Percentiles rank a stretch among this genome's conserved stretches.
These are phyloP conservation scores for Colletotrichum musae DNA, from an alignment of 2,329 filamentous ascomycete genomes.

Conservation along the genomic window DNA sequence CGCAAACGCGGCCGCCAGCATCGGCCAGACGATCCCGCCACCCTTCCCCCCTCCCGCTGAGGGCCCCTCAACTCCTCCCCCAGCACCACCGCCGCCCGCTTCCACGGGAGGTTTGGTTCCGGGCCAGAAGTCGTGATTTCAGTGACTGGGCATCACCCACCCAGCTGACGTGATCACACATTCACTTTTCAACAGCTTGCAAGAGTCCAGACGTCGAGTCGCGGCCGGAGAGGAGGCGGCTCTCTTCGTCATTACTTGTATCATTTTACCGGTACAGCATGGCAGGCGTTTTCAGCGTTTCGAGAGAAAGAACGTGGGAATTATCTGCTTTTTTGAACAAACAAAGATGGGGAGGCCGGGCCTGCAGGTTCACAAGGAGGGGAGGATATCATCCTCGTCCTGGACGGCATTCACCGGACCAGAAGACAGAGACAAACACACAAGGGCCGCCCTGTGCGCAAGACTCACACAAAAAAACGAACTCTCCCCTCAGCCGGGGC, in stretches of 20 bases:
- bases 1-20: conserved; percentile 17
- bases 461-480: conserved; percentile 4
- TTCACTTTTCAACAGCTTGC: conserved; percentile 17
- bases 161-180: background rate
- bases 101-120: conserved; percentile 21
- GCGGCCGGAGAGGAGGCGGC: conserved; percentile 21
- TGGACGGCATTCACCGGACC: background rate
- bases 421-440: background rate
- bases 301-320: conserved; percentile 22
- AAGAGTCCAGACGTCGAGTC: conserved; percentile 25
- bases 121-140: conserved; percentile 31
- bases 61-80: conserved; percentile 26
- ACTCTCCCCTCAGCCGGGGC: conserved; percentile 34
- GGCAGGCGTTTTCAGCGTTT: conserved; percentile 39
- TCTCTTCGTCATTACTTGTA: conserved; percentile 28
- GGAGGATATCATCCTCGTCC: background rate
- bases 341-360: conserved; percentile 1
- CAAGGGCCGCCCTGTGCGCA: background rate
- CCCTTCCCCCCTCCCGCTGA: conserved; percentile 33
- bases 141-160: background rate
- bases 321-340: conserved; percentile 25
- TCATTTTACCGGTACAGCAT: conserved; percentile 38
- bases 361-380: conserved; percentile 6
- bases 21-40: conserved; percentile 30
- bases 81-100: conserved; percentile 39